phyloP scores from a whole-genome alignment of 2,329 filamentous ascomycete species.

The Daldinia sp. region DNA sequence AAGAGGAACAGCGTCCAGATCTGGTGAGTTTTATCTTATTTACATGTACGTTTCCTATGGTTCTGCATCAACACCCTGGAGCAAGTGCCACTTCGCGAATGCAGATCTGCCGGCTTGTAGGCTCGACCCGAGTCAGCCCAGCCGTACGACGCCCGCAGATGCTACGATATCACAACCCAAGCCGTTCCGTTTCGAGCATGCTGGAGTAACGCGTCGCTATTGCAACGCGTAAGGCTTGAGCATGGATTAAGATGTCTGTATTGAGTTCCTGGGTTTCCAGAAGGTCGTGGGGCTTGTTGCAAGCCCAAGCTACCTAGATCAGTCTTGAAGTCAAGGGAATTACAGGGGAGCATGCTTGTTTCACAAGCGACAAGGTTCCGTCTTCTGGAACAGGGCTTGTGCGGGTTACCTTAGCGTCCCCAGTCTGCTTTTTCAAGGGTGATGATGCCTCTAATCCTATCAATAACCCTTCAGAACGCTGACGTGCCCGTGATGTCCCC shows the following conservation, averaged over 20 bases:
- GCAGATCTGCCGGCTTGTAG: constrained; percentile 29
- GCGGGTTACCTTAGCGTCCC: constrained; percentile 47
- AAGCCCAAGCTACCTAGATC: constrained; percentile 58
- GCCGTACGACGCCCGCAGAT: constrained; percentile 25
- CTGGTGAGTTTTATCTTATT: constrained; percentile 55
- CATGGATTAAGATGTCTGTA: constrained; percentile 25
- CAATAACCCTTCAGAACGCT: constrained; percentile 40
- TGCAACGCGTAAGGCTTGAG: constrained; percentile 21
- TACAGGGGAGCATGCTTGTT: constrained; percentile 64
- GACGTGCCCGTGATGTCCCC: constrained; percentile 47
- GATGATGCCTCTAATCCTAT: constrained; percentile 37
- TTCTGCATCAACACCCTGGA: constrained; percentile 19
- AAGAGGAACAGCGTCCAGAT: constrained; percentile 58
- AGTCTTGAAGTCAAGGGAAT: constrained; percentile 58
- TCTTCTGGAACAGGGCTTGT: constrained; percentile 55
- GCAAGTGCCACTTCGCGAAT: constrained; percentile 35
- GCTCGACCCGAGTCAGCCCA: constrained; percentile 31
- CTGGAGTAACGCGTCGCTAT: constrained; percentile 12
- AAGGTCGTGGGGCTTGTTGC: constrained; percentile 58
- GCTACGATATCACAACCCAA: constrained; percentile 19
- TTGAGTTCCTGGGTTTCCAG: constrained; percentile 56
- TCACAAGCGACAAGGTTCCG: constrained; percentile 60
- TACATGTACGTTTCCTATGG: constrained; percentile 18
- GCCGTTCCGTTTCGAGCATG: constrained; percentile 16
- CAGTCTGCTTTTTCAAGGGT: constrained; percentile 36